These are phyloP conservation scores for Calendula officinalis DNA, from an alignment of 129 eudicot species.

Conservation along the genomic window DNA sequence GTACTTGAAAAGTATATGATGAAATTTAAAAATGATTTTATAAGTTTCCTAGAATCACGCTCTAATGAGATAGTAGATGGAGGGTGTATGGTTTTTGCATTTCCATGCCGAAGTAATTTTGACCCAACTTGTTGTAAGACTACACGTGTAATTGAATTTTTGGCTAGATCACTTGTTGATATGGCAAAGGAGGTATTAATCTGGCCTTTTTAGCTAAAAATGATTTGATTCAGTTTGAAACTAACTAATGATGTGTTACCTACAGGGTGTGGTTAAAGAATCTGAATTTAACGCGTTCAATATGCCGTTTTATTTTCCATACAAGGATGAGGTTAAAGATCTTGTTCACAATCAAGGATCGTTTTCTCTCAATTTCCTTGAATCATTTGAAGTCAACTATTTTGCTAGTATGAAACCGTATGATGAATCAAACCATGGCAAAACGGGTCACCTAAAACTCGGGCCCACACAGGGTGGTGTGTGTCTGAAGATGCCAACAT, in stretches of 20 bases:
- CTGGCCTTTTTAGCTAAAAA: neutral
- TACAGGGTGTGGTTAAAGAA: conserved; percentile 8
- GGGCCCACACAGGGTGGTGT: conserved; percentile 81
- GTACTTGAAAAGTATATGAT: neutral
- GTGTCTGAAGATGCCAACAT: conserved; percentile 42
- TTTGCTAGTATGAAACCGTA: no score
- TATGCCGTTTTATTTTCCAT: neutral
- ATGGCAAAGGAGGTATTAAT: conserved; percentile 5
- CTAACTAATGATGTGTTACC: no score
- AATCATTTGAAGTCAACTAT: neutral
- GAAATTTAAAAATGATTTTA: conserved; percentile 3
- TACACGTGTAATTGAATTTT: neutral
- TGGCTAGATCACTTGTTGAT: neutral
- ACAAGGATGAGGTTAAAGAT: neutral
- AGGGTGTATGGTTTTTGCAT: conserved; percentile 2
- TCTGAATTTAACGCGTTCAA: neutral
- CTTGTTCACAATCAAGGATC: neutral
- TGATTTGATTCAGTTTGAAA: no score
- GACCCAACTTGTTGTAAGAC: neutral
- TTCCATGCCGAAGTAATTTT: neutral
- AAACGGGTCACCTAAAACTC: conserved; percentile 62
- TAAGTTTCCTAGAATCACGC: neutral
- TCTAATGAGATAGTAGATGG: conserved; percentile 1
- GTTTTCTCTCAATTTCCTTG: no score
- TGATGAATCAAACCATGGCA: neutral